A percentile compares a stretch with the other conserved stretches of the same genome.
These are phyloP conservation scores for Eucalyptus polybractea DNA, from an alignment of 345 rosid species.

Conservation along the genomic window DNA sequence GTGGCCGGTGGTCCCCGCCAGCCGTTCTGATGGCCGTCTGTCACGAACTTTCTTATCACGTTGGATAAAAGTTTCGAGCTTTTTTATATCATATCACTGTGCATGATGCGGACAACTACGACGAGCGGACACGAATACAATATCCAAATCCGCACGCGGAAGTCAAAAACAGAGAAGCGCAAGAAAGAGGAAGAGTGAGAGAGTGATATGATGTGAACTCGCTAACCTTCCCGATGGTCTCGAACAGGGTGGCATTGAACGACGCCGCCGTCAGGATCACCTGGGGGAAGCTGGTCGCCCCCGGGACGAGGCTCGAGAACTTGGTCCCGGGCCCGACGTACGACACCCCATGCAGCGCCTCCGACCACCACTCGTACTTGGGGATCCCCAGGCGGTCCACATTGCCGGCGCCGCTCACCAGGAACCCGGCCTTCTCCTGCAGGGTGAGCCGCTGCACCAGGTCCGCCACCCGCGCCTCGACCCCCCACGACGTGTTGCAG, in stretches of 20 bases:
- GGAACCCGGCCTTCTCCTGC: slow-evolving; percentile 59
- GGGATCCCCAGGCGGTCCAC: slow-evolving; percentile 79
- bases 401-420: slow-evolving; percentile 37
- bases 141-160: not conserved
- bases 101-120: not conserved
- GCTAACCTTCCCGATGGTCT: slow-evolving; percentile 81
- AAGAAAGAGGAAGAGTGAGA: not conserved
- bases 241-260: slow-evolving; percentile 67
- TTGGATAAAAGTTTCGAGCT: not conserved
- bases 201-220: too few relatives aligned
- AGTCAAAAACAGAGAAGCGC: not conserved
- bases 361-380: slow-evolving; percentile 91
- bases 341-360: slow-evolving; percentile 95
- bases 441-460: slow-evolving; percentile 60
- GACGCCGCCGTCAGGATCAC: slow-evolving; percentile 91
- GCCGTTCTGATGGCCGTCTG: not conserved
- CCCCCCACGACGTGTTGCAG: slow-evolving; percentile 31
- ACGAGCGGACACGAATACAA: not conserved
- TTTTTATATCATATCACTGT: not conserved
- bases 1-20: not conserved
- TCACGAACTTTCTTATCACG: not conserved
- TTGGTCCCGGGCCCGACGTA: slow-evolving; percentile 62
- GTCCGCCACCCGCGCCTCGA: slow-evolving; percentile 53
- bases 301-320: slow-evolving; percentile 56
- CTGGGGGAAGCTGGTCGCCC: slow-evolving; percentile 93